phyloP scores from a whole-genome alignment of 2,329 filamentous ascomycete species.

The Mariannaea elegans region DNA sequence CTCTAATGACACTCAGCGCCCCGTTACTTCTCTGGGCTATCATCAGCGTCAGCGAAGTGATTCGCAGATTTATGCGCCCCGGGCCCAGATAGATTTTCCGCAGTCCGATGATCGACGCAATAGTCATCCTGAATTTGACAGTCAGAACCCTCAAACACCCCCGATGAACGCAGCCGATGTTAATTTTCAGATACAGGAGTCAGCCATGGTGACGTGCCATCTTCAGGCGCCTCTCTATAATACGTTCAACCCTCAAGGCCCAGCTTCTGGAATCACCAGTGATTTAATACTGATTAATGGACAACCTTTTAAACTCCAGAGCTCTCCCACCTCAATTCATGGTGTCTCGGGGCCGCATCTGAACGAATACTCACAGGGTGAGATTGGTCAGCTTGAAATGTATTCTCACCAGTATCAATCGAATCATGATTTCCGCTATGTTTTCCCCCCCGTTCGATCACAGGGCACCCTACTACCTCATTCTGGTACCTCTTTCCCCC shows the following conservation, averaged over 20 bases:
- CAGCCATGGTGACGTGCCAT: slow-evolving; percentile 18
- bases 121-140: slow-evolving; percentile 33
- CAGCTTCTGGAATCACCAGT: slow-evolving; percentile 10
- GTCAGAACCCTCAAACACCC: slow-evolving; percentile 34
- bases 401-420: background rate
- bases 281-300: slow-evolving; percentile 23
- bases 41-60: slow-evolving; percentile 24
- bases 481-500: too few species aligned
- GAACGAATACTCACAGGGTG: background rate
- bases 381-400: background rate
- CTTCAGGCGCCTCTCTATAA: slow-evolving; percentile 29
- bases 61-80: slow-evolving; percentile 14
- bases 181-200: slow-evolving; percentile 35
- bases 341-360: background rate
- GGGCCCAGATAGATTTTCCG: slow-evolving; percentile 15
- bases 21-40: slow-evolving; percentile 9
- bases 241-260: background rate
- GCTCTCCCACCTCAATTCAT: slow-evolving; percentile 2
- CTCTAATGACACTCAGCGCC: slow-evolving; percentile 21
- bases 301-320: background rate
- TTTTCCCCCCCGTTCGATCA: background rate
- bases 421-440: background rate
- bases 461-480: background rate
- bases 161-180: slow-evolving; percentile 27
- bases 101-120: slow-evolving; percentile 27